Percentiles rank a stretch among this genome's conserved stretches.
Evolutionary conservation across 306 rosid species (phyloP).

Genomic region (Datisca glomerata): DNA sequence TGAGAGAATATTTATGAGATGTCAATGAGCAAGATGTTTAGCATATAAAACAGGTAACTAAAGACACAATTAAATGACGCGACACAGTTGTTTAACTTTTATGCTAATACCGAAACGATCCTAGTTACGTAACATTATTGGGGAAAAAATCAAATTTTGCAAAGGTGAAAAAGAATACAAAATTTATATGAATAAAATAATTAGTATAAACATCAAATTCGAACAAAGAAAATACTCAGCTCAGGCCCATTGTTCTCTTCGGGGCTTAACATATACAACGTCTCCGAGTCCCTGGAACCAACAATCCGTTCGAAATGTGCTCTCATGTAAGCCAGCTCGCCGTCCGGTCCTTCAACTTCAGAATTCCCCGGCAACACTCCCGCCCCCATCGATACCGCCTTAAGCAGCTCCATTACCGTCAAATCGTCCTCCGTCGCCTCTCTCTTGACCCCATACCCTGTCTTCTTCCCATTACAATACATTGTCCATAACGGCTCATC

Average conservation of each 20-base stretch:
- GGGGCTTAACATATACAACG: conserved; percentile 72
- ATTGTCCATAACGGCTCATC: conserved; percentile 67
- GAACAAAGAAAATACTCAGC: conserved; percentile 64
- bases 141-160: background rate
- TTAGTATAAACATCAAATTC: conserved; percentile 19
- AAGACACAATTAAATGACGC: too few species aligned
- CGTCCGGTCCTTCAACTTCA: conserved; percentile 31
- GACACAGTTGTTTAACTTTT: too few species aligned
- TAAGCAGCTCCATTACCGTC: conserved; percentile 54
- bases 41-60: too few species aligned
- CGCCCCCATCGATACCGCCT: conserved; percentile 70
- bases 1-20: too few species aligned
- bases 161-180: background rate
- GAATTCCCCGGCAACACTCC: conserved; percentile 51
- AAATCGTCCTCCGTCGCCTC: conserved; percentile 58
- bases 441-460: conserved; percentile 56
- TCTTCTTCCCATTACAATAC: conserved; percentile 75
- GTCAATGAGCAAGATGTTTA: too few species aligned
- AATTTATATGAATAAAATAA: background rate
- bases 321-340: conserved; percentile 49
- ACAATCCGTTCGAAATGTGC: conserved; percentile 57
- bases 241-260: conserved; percentile 67
- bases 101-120: too few species aligned
- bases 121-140: too few species aligned
- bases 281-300: conserved; percentile 69